Percentiles rank a stretch among this genome's conserved stretches.
phyloP scores from a whole-genome alignment of 2,329 filamentous ascomycete species.

The Didymella arachidicola region DNA sequence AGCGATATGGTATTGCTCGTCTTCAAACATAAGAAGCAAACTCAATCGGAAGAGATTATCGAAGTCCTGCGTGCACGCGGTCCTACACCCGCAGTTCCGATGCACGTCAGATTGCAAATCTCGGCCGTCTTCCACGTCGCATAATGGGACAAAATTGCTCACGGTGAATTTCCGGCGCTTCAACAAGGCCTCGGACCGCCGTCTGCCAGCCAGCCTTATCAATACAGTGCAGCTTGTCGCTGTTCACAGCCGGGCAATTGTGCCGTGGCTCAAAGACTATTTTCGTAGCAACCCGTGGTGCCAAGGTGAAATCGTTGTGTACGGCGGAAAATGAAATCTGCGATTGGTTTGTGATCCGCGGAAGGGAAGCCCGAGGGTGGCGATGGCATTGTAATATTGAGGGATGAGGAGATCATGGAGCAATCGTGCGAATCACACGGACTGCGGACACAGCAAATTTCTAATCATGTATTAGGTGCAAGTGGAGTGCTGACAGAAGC shows the following conservation, averaged over 20 bases:
- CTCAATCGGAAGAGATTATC: background rate
- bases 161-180: background rate
- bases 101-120: background rate
- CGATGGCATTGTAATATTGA: background rate
- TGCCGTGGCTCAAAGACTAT: background rate
- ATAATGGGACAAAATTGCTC: background rate
- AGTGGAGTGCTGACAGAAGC: background rate
- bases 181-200: background rate
- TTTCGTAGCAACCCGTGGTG: background rate
- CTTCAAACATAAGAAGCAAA: background rate
- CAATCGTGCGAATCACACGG: background rate
- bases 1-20: background rate
- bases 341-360: background rate
- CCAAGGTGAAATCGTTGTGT: background rate
- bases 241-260: background rate
- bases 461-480: background rate
- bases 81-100: background rate
- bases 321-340: background rate
- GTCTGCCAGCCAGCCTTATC: background rate
- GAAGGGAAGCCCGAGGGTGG: too few species aligned
- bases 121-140: background rate
- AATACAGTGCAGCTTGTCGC: background rate
- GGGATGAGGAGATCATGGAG: background rate
- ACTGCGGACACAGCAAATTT: background rate
- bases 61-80: background rate